Conservation (phyloP, 805 yeast genomes). For the Jamesozyma gamospora region DNA sequence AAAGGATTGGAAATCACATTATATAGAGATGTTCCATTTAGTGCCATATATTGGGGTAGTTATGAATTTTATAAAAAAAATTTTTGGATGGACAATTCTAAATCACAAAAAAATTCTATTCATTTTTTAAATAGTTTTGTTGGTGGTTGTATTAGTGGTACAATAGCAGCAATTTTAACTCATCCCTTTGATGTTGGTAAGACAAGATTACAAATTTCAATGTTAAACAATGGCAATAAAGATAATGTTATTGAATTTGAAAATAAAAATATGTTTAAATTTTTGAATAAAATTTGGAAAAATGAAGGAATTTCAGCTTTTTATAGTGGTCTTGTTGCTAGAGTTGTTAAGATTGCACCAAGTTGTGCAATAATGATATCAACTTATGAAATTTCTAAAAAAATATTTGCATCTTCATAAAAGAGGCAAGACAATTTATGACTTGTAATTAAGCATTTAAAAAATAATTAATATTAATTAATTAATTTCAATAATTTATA, state of each 20-base stretch:
- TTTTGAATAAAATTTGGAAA: slow-evolving; percentile 49
- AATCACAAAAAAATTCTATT: slow-evolving; percentile 1
- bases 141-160: slow-evolving; percentile 78
- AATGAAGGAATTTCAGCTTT: slow-evolving; percentile 75
- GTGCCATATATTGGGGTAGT: slow-evolving; percentile 88
- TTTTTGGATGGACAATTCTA: slow-evolving; percentile 4
- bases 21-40: slow-evolving; percentile 96
- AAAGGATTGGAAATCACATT: slow-evolving; percentile 79
- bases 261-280: slow-evolving; percentile 51
- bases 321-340: slow-evolving; percentile 79
- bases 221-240: slow-evolving; percentile 5
- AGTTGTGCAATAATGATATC: slow-evolving; percentile 98
- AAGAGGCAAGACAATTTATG: background rate
- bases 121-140: slow-evolving; percentile 53
- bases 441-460: no score
- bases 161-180: slow-evolving; percentile 75
- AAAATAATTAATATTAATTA: no score
- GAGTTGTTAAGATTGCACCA: slow-evolving; percentile 88
- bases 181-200: slow-evolving; percentile 98
- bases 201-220: slow-evolving; percentile 73
- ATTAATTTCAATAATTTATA: no score
- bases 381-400: slow-evolving; percentile 82
- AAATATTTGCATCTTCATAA: slow-evolving; percentile 24
- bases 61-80: slow-evolving; percentile 48
- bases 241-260: slow-evolving; percentile 6